These are phyloP conservation scores for Amylocystis lapponica DNA, from an alignment of 768 basidiomycete species.

Conservation along the genomic window DNA sequence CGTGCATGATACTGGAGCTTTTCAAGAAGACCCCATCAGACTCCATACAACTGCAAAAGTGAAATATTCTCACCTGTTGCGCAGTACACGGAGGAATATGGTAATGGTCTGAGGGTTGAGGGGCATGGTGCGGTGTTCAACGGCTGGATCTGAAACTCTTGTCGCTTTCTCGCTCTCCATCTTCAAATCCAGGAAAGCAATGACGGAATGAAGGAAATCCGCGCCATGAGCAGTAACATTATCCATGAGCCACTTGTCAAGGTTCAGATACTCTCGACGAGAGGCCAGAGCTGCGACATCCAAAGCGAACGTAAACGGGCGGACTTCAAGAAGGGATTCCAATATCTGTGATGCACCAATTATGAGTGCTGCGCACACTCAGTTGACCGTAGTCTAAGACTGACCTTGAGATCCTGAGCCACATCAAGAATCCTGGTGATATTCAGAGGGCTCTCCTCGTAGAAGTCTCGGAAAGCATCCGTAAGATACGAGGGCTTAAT, in stretches of 20 bases:
- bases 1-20: constrained; percentile 69
- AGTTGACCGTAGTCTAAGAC: constrained; percentile 14
- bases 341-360: constrained; percentile 55
- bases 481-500: constrained; percentile 83
- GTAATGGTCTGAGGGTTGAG: constrained; percentile 86
- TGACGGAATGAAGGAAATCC: constrained; percentile 82
- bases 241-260: constrained; percentile 95
- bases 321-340: constrained; percentile 85
- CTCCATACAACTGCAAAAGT: not conserved
- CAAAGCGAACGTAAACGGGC: constrained; percentile 83
- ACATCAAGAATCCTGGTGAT: constrained; percentile 94
- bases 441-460: constrained; percentile 87
- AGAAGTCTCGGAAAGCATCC: constrained; percentile 85
- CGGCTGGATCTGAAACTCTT: constrained; percentile 69
- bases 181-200: constrained; percentile 88
- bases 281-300: constrained; percentile 94
- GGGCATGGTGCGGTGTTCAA: constrained; percentile 78
- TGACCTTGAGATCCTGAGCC: constrained; percentile 88
- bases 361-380: not conserved
- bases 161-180: constrained; percentile 83
- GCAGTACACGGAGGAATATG: constrained; percentile 85
- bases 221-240: constrained; percentile 77
- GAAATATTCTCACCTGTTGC: constrained; percentile 58
- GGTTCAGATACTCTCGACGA: constrained; percentile 86
- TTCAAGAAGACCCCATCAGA: constrained; percentile 5